phyloP scores from a whole-genome alignment of 371 early-diverging fungal species.

The Syncephalastrum contaminatum region DNA sequence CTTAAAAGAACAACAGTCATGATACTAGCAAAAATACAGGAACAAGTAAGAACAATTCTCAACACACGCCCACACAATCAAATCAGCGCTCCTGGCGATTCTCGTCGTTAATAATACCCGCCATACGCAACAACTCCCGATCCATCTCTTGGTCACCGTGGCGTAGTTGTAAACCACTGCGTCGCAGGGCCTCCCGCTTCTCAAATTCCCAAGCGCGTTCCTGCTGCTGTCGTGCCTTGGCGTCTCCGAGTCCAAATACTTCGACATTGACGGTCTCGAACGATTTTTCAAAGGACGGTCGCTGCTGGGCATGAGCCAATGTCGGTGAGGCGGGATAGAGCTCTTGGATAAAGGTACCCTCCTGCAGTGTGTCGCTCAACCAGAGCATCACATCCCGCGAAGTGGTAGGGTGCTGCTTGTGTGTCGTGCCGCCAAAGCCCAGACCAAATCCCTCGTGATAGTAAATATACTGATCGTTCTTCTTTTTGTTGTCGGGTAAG shows the following conservation, averaged over 20 bases:
- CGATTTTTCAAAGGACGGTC: conserved; percentile 15
- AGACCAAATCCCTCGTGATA: conserved; percentile 58
- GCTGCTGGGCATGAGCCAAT: conserved; percentile 14
- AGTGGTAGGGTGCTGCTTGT: conserved; percentile 6
- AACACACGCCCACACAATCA: background rate
- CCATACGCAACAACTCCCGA: conserved; percentile 45
- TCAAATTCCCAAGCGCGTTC: conserved; percentile 62
- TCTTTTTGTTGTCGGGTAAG: too few relatives aligned
- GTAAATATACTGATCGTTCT: conserved; percentile 44
- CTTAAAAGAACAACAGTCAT: too few relatives aligned
- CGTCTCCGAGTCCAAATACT: conserved; percentile 59
- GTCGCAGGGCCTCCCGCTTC: conserved; percentile 47
- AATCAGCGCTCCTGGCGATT: conserved; percentile 11
- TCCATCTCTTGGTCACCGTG: conserved; percentile 36
- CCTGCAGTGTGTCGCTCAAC: conserved; percentile 48
- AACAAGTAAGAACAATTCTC: too few relatives aligned
- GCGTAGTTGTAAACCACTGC: conserved; percentile 45
- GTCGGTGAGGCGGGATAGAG: conserved; percentile 35
- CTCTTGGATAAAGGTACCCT: conserved; percentile 48
- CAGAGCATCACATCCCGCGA: conserved; percentile 21
- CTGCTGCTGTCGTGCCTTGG: conserved; percentile 42
- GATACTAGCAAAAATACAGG: too few relatives aligned
- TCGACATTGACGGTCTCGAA: conserved; percentile 60
- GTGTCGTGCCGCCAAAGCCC: conserved; percentile 52
- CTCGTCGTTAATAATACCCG: conserved; percentile 44